phyloP scores from a whole-genome alignment of 2,329 filamentous ascomycete genomes.

The Fusarium sp. region DNA sequence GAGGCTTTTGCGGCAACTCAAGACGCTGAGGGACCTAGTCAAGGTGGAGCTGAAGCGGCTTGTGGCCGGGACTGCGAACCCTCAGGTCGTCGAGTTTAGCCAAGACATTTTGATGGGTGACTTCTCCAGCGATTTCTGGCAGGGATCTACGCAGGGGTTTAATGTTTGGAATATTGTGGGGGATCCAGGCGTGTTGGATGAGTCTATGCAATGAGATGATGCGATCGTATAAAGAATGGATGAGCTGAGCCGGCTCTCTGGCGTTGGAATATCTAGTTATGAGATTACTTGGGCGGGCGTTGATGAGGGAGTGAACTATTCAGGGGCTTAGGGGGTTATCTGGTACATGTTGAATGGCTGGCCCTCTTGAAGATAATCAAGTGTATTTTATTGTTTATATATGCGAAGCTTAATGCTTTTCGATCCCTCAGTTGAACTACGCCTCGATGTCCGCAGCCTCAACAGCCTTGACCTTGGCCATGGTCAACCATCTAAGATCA shows the following conservation, averaged over 20 bases:
- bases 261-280: constrained; percentile 4
- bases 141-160: constrained; percentile 36
- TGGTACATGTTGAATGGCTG: not conserved
- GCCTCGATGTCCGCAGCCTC: constrained; percentile 39
- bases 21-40: constrained; percentile 47
- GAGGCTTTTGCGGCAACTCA: constrained; percentile 48
- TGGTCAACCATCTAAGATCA: constrained; percentile 63
- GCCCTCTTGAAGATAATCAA: constrained; percentile 12
- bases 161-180: constrained; percentile 46
- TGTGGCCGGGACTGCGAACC: constrained; percentile 34
- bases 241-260: not conserved
- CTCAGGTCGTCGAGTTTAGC: constrained; percentile 32
- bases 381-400: constrained; percentile 1
- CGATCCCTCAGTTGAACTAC: not conserved
- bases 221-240: not conserved
- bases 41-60: constrained; percentile 47
- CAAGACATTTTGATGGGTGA: constrained; percentile 41
- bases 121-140: constrained; percentile 43
- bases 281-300: not conserved
- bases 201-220: constrained; percentile 8
- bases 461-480: constrained; percentile 61
- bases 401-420: not conserved
- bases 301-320: not conserved
- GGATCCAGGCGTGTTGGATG: constrained; percentile 42
- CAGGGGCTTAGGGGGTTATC: not conserved